Conservation (phyloP, 352 stramenopile species). For the Thalassiosira hispida region DNA sequence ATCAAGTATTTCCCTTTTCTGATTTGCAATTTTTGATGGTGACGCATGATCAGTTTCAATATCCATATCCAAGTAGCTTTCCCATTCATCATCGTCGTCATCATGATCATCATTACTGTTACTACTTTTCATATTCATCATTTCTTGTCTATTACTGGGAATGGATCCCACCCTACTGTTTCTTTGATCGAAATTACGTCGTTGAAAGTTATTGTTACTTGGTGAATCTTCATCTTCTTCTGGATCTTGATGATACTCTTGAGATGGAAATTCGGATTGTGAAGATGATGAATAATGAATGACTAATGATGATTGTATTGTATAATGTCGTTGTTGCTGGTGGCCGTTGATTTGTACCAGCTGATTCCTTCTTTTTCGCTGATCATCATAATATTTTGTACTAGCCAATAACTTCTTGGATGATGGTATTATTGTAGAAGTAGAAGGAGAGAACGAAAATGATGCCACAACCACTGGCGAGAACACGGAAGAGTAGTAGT, state of each 20-base stretch:
- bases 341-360: no score
- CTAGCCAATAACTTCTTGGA: no score
- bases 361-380: no score
- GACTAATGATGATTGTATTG: no score
- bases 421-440: no score
- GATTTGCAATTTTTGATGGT: background rate
- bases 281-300: no score
- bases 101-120: background rate
- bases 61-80: slow-evolving; percentile 33
- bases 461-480: no score
- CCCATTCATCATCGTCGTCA: slow-evolving; percentile 35
- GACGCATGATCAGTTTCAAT: slow-evolving; percentile 11
- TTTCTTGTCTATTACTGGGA: slow-evolving; percentile 8
- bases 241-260: slow-evolving; percentile 14
- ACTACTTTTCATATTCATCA: background rate
- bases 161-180: background rate
- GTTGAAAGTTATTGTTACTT: slow-evolving; percentile 7
- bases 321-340: no score
- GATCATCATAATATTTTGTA: no score
- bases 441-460: no score
- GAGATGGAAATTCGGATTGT: slow-evolving; percentile 7
- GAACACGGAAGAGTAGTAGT: no score
- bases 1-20: background rate
- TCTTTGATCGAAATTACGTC: background rate
- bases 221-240: slow-evolving; percentile 3